phyloP scores from a whole-genome alignment of 352 stramenopile genomes.

The Elongisporangium senticosum region DNA sequence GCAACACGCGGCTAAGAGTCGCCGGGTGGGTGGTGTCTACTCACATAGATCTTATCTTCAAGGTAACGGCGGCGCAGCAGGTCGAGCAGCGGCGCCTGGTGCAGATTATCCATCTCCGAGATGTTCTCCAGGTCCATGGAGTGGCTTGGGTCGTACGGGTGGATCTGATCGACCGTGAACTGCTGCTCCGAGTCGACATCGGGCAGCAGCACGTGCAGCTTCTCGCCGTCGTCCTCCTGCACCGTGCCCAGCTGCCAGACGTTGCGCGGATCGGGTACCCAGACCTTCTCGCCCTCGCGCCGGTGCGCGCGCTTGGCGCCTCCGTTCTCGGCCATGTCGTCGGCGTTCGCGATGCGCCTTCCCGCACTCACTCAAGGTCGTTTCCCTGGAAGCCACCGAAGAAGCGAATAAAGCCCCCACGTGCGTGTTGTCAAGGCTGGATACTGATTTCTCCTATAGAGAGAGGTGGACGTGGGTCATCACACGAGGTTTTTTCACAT shows the following conservation, averaged over 20 bases:
- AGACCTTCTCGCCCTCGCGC: constrained; percentile 85
- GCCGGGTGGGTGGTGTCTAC: constrained; percentile 3
- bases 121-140: constrained; percentile 86
- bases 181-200: constrained; percentile 78
- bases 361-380: not conserved
- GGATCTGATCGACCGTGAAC: constrained; percentile 74
- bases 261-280: constrained; percentile 79
- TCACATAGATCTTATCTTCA: constrained; percentile 90
- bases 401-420: not conserved
- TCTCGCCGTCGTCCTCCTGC: constrained; percentile 80
- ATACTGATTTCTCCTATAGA: not conserved
- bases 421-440: not conserved
- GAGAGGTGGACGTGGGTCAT: not conserved
- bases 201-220: constrained; percentile 76
- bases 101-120: constrained; percentile 92
- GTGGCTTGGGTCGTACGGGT: constrained; percentile 90
- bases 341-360: not conserved
- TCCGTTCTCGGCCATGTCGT: constrained; percentile 14
- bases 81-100: constrained; percentile 89
- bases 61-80: constrained; percentile 83
- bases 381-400: not conserved
- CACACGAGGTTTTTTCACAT: not conserved
- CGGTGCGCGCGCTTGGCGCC: constrained; percentile 40
- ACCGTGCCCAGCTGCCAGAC: constrained; percentile 85
- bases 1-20: not conserved